Percentiles rank a stretch among this genome's conserved stretches.
phyloP scores from a whole-genome alignment of 805 yeast species.

The Vanderwaltozyma verrucispora region DNA sequence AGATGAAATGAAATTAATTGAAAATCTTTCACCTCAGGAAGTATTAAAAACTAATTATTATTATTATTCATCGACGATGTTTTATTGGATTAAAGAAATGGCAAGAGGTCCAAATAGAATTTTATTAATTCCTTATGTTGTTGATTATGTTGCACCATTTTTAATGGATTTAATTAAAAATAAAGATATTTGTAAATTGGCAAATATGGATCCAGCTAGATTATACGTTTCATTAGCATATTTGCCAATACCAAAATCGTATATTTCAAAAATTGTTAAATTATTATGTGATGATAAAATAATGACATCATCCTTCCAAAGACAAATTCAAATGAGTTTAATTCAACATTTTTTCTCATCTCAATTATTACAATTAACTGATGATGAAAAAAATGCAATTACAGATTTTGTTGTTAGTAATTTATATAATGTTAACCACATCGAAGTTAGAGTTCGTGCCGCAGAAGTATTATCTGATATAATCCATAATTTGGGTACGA shows the following conservation, averaged over 20 bases:
- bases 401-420: conserved; percentile 39
- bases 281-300: conserved; percentile 34
- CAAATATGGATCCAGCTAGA: conserved; percentile 44
- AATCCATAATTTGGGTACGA: conserved; percentile 48
- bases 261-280: conserved; percentile 35
- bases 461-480: conserved; percentile 70
- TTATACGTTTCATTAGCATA: conserved; percentile 38
- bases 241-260: conserved; percentile 34
- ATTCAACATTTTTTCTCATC: conserved; percentile 62
- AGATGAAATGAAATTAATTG: conserved; percentile 27
- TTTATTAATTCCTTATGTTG: conserved; percentile 42
- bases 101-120: conserved; percentile 44
- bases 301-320: conserved; percentile 47
- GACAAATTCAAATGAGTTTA: conserved; percentile 54
- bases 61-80: conserved; percentile 53
- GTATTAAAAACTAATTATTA: conserved; percentile 50
- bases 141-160: conserved; percentile 53
- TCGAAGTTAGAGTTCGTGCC: conserved; percentile 68
- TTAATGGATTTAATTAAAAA: conserved; percentile 51
- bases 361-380: conserved; percentile 46
- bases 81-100: conserved; percentile 47
- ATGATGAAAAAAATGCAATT: conserved; percentile 38
- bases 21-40: conserved; percentile 40
- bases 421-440: conserved; percentile 49
- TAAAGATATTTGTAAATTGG: conserved; percentile 73